Percentiles rank a stretch among this genome's conserved stretches.
Evolutionary conservation across 306 rosid species (phyloP).

Genomic region (Prinsepia uniflora): DNA sequence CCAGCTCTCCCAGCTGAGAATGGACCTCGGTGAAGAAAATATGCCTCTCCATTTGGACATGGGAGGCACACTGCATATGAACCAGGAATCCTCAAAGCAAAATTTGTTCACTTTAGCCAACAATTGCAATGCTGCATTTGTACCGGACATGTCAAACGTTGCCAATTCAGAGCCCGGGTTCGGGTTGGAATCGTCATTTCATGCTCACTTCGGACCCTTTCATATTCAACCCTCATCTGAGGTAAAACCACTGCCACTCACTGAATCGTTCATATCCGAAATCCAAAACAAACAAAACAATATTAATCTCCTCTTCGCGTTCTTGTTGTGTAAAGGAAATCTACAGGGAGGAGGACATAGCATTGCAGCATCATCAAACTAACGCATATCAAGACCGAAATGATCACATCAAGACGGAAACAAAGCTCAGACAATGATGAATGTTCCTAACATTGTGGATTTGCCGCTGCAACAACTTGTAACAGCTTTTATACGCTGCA

Average conservation of each 20-base stretch:
- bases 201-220: constrained; percentile 43
- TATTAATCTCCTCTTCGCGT: constrained; percentile 19
- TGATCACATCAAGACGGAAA: constrained; percentile 32
- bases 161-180: constrained; percentile 44
- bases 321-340: constrained; percentile 33
- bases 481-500: constrained; percentile 16
- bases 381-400: constrained; percentile 19
- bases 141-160: constrained; percentile 42
- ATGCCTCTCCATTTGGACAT: constrained; percentile 42
- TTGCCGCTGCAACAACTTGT: constrained; percentile 19
- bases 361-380: constrained; percentile 41
- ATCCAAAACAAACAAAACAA: neutral
- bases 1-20: constrained; percentile 47
- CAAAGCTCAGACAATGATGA: constrained; percentile 28
- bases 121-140: constrained; percentile 36
- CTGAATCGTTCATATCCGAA: neutral
- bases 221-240: constrained; percentile 38
- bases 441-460: constrained; percentile 29
- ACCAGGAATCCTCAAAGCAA: constrained; percentile 50
- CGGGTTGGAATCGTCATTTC: constrained; percentile 45
- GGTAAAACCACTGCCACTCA: constrained; percentile 35
- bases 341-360: constrained; percentile 27
- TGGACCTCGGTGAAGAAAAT: constrained; percentile 54
- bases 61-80: constrained; percentile 41
- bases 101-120: constrained; percentile 38